Conservation (phyloP, 169 alveolate genomes). For the Eimeria sp. region DNA sequence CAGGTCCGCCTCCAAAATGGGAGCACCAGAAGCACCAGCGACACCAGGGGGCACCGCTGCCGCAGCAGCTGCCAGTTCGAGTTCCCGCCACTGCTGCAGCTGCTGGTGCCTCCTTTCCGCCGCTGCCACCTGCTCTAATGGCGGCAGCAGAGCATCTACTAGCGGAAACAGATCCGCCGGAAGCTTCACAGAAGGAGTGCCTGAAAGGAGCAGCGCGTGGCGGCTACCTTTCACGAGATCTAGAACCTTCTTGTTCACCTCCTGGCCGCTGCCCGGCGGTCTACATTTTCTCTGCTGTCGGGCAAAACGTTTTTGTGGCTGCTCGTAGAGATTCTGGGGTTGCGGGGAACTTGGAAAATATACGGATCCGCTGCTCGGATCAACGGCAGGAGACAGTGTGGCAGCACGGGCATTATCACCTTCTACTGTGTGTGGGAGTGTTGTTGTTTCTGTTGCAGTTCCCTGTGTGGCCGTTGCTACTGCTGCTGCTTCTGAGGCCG, state of each 20-base stretch:
- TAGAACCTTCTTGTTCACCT: slow-evolving; percentile 37
- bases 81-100: slow-evolving; percentile 24
- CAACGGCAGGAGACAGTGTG: not conserved
- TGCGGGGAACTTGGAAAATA: not conserved
- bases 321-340: not conserved
- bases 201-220: slow-evolving; percentile 95
- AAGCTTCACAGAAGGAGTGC: slow-evolving; percentile 97
- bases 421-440: not conserved
- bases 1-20: not conserved
- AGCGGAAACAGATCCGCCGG: slow-evolving; percentile 97
- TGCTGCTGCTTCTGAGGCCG: slow-evolving; percentile 69
- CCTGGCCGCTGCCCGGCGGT: slow-evolving; percentile 24
- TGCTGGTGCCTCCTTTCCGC: slow-evolving; percentile 38
- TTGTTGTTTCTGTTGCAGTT: not conserved
- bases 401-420: not conserved
- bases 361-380: not conserved
- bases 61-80: not conserved
- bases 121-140: slow-evolving; percentile 34
- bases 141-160: slow-evolving; percentile 89
- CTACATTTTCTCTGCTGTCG: not conserved
- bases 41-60: slow-evolving; percentile 21
- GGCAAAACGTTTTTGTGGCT: not conserved
- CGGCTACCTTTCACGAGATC: slow-evolving; percentile 92
- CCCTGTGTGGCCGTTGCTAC: not conserved
- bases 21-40: not conserved